These are phyloP conservation scores for Backusella luteola DNA, from an alignment of 192 early-diverging fungal species.

Conservation along the genomic window DNA sequence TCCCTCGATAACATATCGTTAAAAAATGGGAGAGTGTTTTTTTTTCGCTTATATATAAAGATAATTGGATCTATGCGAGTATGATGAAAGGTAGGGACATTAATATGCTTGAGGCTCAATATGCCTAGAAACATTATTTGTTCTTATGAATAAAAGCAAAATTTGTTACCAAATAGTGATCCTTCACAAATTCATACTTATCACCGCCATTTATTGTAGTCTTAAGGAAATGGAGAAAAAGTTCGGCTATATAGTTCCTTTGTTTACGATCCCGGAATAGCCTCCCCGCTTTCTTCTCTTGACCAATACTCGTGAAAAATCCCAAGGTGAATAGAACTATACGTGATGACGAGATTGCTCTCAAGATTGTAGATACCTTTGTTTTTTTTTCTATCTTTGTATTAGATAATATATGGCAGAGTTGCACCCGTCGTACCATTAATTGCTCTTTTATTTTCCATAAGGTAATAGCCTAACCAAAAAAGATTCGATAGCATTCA, in stretches of 20 bases:
- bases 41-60: too few relatives aligned
- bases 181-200: conserved; percentile 1
- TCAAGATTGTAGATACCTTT: too few relatives aligned
- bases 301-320: background rate
- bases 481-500: too few relatives aligned
- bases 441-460: too few relatives aligned
- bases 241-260: background rate
- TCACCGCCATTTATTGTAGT: background rate
- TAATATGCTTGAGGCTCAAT: background rate
- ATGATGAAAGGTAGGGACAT: background rate
- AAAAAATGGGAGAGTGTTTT: too few relatives aligned
- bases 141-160: background rate
- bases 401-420: too few relatives aligned
- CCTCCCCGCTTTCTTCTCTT: background rate
- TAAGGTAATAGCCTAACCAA: too few relatives aligned
- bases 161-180: background rate
- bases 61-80: too few relatives aligned
- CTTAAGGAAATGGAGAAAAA: background rate
- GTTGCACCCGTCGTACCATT: too few relatives aligned
- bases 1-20: too few relatives aligned
- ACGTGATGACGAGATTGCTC: background rate
- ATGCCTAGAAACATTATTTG: too few relatives aligned
- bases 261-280: background rate
- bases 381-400: too few relatives aligned
- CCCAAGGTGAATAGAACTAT: background rate